A percentile compares a stretch with the other conserved stretches of the same genome.
phyloP scores from a whole-genome alignment of 106 monocot genomes.

The Posidonia australis region DNA sequence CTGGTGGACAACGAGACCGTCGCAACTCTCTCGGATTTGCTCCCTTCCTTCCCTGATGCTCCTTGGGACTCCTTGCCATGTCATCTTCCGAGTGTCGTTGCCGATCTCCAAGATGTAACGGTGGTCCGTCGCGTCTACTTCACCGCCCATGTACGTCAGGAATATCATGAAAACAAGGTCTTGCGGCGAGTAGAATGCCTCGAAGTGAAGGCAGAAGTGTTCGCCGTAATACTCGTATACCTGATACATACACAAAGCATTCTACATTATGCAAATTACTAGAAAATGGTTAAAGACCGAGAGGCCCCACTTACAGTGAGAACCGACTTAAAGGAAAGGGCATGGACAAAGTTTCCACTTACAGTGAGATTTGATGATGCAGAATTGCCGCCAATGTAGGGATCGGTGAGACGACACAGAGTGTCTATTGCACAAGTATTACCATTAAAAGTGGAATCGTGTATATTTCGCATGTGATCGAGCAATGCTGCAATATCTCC shows the following conservation, averaged over 20 bases:
- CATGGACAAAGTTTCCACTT: no score
- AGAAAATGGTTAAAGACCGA: no score
- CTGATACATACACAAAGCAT: no score
- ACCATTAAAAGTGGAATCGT: neutral
- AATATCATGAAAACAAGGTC: neutral
- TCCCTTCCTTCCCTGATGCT: conserved; percentile 5
- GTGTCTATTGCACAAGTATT: neutral
- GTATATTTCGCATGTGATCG: neutral
- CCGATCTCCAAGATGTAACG: neutral
- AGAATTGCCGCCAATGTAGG: neutral
- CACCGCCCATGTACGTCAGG: conserved; percentile 3
- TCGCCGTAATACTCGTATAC: neutral
- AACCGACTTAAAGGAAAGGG: no score
- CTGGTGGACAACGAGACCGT: no score
- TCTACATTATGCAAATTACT: no score
- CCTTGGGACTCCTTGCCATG: no score
- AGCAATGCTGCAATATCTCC: neutral
- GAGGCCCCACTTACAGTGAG: no score
- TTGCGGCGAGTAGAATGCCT: neutral
- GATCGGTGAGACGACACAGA: neutral
- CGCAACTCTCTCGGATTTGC: no score
- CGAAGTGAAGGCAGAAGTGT: no score
- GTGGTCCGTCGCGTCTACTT: neutral
- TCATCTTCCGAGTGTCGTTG: neutral
- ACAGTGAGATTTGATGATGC: neutral